Base-by-base conservation (phyloP, 1,284 basidiomycete species). In the Pseudomicrostroma phylloplanum region DNA sequence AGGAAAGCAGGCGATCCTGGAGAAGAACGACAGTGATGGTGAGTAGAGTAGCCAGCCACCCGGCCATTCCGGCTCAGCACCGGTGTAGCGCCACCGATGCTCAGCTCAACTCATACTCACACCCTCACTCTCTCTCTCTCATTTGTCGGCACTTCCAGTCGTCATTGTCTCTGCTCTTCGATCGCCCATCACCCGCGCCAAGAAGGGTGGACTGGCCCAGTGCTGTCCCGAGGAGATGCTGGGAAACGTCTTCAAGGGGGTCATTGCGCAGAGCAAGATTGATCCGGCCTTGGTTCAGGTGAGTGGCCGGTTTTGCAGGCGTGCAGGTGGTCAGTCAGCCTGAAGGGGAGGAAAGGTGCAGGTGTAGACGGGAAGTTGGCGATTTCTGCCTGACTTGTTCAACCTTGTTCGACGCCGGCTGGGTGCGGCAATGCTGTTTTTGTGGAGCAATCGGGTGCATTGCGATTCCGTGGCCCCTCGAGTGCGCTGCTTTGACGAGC, bases 141-240 rank as follows among this genome's bases (percentile, higher is more conserved):
- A 17, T 26, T 25, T 11, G 21, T 15, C 39, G 30, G 4, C 26
- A 11, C 4, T 36, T 43, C 17, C 66, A 75, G 89, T 97, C 55
- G 94, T 97, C 73, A 89, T 97, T 79, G 86, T 91, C 76, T 82
- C 87, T 21, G 91, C 92, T 21, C 85, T 91, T 62, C 88, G 94
- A 67, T 90, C 92, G 41, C 89, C 93, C 51, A 84, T 94, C 70
- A 94, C 92, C 43, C 92, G 89, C 87, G 87, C 86, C 36, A 89
- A 85, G 81, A 96, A 94, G 80, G 93, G 93, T 62, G 91, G 90
- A 15, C 92, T 96, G 84, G 92, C 96, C 80, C 91, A 79, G 69
- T 69, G 67, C 43, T 68, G 94, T 80, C 51, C 51, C 21, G 55
- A 61, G 59, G 42, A 61, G 42, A 55, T 56, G 25, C 56, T 61